A percentile compares a stretch with the other conserved stretches of the same genome.
Conservation (phyloP, 805 yeast genomes). For the Zygosaccharomyces siamensis region DNA sequence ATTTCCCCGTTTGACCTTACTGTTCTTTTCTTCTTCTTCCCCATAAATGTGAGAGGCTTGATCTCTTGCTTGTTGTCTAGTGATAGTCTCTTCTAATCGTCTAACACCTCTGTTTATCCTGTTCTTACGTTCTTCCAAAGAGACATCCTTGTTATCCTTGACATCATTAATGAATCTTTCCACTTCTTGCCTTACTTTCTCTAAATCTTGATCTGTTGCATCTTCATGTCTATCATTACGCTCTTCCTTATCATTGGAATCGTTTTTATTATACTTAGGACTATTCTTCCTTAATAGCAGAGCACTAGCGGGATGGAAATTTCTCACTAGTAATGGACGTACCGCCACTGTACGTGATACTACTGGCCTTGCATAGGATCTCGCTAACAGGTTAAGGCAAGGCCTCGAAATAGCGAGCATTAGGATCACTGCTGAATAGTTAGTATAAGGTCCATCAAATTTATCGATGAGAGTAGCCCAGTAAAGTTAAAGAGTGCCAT, state of each 20-base stretch:
- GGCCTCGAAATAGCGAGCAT: constrained; percentile 13
- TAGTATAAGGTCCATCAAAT: background rate
- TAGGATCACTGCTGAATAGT: constrained; percentile 1
- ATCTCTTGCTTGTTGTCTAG: constrained; percentile 18
- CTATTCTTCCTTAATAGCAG: constrained; percentile 8
- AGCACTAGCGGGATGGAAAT: constrained; percentile 6
- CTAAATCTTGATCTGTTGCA: constrained; percentile 27
- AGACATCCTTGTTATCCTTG: constrained; percentile 12
- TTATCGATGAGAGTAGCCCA: background rate
- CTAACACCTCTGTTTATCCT: constrained; percentile 24
- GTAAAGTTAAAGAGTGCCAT: background rate
- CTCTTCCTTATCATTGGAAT: background rate
- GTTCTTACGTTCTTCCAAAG: constrained; percentile 19
- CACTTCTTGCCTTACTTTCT: constrained; percentile 21
- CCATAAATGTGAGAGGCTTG: constrained; percentile 3
- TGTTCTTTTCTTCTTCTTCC: background rate
- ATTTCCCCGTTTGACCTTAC: constrained; percentile 9
- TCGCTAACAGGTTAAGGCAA: constrained; percentile 5
- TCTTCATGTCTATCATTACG: constrained; percentile 10
- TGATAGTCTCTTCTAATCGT: constrained; percentile 24
- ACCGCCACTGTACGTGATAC: background rate
- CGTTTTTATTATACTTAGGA: background rate
- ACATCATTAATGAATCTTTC: constrained; percentile 24
- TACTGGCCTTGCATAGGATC: constrained; percentile 2
- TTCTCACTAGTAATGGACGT: constrained; percentile 7